phyloP scores from a whole-genome alignment of 2,329 filamentous ascomycete genomes.

The Sporothrix schenckii region DNA sequence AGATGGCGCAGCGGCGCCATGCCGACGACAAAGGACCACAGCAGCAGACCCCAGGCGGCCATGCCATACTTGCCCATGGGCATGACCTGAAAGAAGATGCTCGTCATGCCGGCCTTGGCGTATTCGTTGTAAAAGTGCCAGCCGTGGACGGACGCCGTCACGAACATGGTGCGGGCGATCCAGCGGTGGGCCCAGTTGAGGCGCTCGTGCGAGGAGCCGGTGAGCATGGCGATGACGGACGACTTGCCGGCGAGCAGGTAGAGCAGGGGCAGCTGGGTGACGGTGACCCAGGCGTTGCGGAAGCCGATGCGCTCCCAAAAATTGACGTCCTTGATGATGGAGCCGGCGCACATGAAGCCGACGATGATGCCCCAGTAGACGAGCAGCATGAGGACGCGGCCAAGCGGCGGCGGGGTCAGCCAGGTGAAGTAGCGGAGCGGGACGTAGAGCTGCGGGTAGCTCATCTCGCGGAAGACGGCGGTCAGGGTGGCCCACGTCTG shows the following conservation, averaged over 20 bases:
- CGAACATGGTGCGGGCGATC: conserved; percentile 69
- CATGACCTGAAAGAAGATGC: conserved; percentile 62
- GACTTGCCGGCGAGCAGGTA: conserved; percentile 65
- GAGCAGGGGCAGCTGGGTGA: conserved; percentile 66
- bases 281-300: conserved; percentile 67
- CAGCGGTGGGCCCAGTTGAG: conserved; percentile 75
- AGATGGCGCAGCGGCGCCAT: conserved; percentile 66
- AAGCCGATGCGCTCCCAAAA: conserved; percentile 68
- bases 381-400: conserved; percentile 57
- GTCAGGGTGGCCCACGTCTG: conserved; percentile 63
- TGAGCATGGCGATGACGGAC: conserved; percentile 61
- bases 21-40: conserved; percentile 67
- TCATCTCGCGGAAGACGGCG: conserved; percentile 58
- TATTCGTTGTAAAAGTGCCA: conserved; percentile 70
- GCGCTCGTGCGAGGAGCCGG: conserved; percentile 67
- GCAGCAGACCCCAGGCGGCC: conserved; percentile 65
- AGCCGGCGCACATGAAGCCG: conserved; percentile 58
- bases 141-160: conserved; percentile 70
- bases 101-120: conserved; percentile 61
- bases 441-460: conserved; percentile 59
- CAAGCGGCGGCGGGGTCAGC: conserved; percentile 61
- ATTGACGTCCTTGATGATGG: conserved; percentile 55
- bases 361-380: conserved; percentile 63
- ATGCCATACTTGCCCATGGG: conserved; percentile 68
- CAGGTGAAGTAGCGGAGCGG: conserved; percentile 53